A percentile compares a stretch with the other conserved stretches of the same genome.
Conservation (phyloP, 805 yeast genomes). For the Starmerella kuoi region DNA sequence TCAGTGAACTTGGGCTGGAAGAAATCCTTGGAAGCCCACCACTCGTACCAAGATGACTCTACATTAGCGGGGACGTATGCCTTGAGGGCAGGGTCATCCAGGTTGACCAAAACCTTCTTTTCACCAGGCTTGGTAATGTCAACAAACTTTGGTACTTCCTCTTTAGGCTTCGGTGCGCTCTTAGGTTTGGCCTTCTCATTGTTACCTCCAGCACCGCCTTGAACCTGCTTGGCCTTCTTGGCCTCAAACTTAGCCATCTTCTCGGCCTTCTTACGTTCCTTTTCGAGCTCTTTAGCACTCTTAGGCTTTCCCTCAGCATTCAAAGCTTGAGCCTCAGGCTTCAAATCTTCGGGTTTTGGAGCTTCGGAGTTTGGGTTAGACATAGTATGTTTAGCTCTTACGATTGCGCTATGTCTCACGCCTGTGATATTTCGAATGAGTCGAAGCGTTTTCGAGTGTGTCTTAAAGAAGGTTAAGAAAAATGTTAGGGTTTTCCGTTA, state of each 20-base stretch:
- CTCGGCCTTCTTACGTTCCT: slow-evolving; percentile 80
- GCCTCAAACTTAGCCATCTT: slow-evolving; percentile 79
- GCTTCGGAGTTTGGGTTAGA: slow-evolving; percentile 1
- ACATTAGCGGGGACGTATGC: slow-evolving; percentile 88
- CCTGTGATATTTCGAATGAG: background rate
- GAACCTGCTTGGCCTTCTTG: slow-evolving; percentile 51
- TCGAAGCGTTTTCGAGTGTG: slow-evolving; percentile 5
- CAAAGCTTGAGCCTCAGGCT: slow-evolving; percentile 1
- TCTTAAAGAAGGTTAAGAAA: no score
- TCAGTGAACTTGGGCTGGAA: slow-evolving; percentile 75
- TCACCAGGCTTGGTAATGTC: slow-evolving; percentile 82
- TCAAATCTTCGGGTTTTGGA: background rate
- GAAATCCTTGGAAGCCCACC: slow-evolving; percentile 88
- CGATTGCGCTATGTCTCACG: slow-evolving; percentile 6
- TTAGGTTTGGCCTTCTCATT: slow-evolving; percentile 32
- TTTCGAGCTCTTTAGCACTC: slow-evolving; percentile 71
- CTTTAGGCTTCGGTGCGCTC: slow-evolving; percentile 52
- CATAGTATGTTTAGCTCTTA: background rate
- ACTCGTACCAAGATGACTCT: slow-evolving; percentile 92
- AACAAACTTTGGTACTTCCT: slow-evolving; percentile 69
- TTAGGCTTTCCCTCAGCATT: slow-evolving; percentile 33
- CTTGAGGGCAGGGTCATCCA: slow-evolving; percentile 87
- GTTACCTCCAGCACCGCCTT: slow-evolving; percentile 27
- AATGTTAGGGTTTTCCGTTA: no score
- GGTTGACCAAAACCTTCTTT: slow-evolving; percentile 72